Evolutionary conservation across 257 asterid species (phyloP).

Genomic region (Salvia splendens): DNA sequence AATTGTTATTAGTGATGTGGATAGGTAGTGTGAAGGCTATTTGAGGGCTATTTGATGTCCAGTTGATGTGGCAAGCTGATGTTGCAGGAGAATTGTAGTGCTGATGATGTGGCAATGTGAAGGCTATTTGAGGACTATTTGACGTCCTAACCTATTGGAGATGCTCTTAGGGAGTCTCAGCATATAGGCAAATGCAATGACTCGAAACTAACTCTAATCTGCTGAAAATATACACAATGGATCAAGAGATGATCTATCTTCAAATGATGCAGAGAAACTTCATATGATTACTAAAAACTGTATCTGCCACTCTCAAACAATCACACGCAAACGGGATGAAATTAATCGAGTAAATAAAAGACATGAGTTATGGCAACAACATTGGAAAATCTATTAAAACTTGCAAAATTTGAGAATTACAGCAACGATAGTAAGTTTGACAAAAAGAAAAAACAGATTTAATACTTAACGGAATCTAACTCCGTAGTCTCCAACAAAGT

Average conservation of each 20-base stretch:
- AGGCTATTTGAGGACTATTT: too few species aligned
- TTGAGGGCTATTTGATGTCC: too few species aligned
- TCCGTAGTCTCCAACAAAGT: slow-evolving; percentile 38
- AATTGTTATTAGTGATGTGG: too few species aligned
- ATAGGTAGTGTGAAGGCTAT: too few species aligned
- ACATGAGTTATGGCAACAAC: not conserved
- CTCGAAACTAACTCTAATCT: not conserved
- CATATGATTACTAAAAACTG: not conserved
- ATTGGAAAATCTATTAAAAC: not conserved
- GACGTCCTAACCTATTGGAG: too few species aligned
- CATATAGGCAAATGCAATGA: not conserved
- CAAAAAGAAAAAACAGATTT: slow-evolving; percentile 9
- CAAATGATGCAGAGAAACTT: not conserved
- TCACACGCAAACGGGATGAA: not conserved
- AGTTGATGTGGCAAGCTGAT: too few species aligned
- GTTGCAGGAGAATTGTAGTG: too few species aligned
- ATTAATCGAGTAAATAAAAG: not conserved
- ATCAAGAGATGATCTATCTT: not conserved
- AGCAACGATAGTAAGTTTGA: not conserved
- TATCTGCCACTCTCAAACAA: too few species aligned
- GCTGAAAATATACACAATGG: slow-evolving; percentile 7
- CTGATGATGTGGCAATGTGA: too few species aligned
- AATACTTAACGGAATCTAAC: slow-evolving; percentile 16
- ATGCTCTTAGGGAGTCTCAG: not conserved
- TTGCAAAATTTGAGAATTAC: slow-evolving; percentile 1